Base-by-base conservation (phyloP, 2,329 filamentous ascomycete species). In the Colletotrichum horii region DNA sequence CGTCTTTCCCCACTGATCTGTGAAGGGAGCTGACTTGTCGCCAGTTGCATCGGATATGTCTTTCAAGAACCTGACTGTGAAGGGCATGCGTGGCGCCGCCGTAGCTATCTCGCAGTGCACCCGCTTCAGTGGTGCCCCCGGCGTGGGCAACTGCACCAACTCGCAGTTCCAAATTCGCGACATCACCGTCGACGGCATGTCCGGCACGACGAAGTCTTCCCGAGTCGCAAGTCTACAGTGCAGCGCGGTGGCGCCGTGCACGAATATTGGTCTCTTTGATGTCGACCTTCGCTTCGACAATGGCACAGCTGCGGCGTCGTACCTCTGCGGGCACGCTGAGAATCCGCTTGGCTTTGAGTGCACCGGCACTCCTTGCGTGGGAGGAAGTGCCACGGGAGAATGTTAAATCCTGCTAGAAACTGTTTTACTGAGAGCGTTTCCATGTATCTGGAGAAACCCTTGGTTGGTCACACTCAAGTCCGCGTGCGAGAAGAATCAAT, bases 41-140 rank as follows among this genome's bases (percentile, higher is more conserved):
- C 16, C 9, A 74, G 71, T 74, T 28, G 71, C 66, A 4, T 74
- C 71, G 7, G 48, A 74, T 22, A 74, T 74, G 66, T 28, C 22
- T 12, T 70, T 74, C 34, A 26, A 70, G 8, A 73, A 77, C 12
- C 62, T 81, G 12, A 61, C 68, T 16, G 71, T 74, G 9, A 60
- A 66, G 5, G 71, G 48, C 7, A 69, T 81, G 61, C 76, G 77
- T 8, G 78, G 79, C 65, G 75, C 74, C 19, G 78, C 79, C 3
- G 65, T 84, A 19, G 83, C 82, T 70, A 78, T 81, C 8, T 83
- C 81, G 75, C 83, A 84, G 74, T 84, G 83, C 62, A 81, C 80
- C 2, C 75, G 79, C 11, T 81, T 81, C 68, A 68, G 61, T 15
- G 80, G 79, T 15, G 83, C 82, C 36, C 79, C 78, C 58, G 78